Base-by-base conservation (phyloP, 2,329 filamentous ascomycete species). In the Hypocrella siamensis region DNA sequence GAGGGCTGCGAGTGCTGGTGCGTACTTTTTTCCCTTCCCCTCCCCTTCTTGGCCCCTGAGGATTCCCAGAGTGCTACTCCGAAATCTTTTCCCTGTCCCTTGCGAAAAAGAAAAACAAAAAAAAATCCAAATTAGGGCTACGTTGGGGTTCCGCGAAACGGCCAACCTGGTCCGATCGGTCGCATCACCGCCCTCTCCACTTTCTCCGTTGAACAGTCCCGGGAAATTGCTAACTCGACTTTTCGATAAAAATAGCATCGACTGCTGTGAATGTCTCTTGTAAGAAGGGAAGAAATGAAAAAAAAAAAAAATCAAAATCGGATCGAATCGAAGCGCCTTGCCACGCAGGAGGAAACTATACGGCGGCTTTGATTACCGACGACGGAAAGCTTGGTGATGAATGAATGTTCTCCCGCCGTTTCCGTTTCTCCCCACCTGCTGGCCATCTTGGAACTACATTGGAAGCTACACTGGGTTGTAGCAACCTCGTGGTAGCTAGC, bases 1-100 rank as follows among this genome's bases (percentile, higher is more conserved):
- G 63, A 65, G 40, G 56, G 53, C 19, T 67, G 63, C 46, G 63
- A 67, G 42, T 61, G 58, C 40, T 67, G 63, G 58, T 57, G 53
- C 49, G 53, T 52, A 5, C 9, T 18, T 9, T 9, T 16, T 10
- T 24, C 17, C 14, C 9, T 6, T n/a, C 10, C 14, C 25, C 9
- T 15, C 10, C 25, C 25, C 9, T 6, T 11, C 8, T 3, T 11
- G 19, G 10, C n/a, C 10, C 15, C 10, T 32, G n/a, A n/a, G n/a
- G n/a, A n/a, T n/a, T n/a, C n/a, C n/a, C n/a, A n/a, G n/a, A n/a
- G n/a, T n/a, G n/a, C n/a, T n/a, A n/a, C 19, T 27, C 24, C 16
- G 6, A 15, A 17, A 18, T 24, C 18, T 14, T 21, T 14, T 19
- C 16, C 4, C 15, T 27, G 31, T 24, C 38, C 49, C 38, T 19